Percentiles rank a stretch among this genome's conserved stretches.
Conservation (phyloP, 2,329 filamentous ascomycete species). For the Dactylellina parvicollis region DNA sequence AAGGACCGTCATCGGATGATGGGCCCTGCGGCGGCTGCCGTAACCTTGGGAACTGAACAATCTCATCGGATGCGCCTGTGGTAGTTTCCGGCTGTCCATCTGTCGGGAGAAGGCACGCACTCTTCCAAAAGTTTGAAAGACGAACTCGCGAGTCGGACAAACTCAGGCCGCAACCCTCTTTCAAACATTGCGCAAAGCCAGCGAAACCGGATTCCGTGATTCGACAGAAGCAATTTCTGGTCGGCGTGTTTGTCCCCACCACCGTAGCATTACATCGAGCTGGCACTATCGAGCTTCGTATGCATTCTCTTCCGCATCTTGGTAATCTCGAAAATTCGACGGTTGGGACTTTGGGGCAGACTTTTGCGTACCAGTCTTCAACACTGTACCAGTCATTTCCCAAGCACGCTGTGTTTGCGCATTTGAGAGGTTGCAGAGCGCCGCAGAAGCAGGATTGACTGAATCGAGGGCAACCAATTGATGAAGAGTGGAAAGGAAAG, state of each 20-base stretch:
- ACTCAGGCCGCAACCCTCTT: not conserved
- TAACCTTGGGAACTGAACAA: conserved; percentile 14
- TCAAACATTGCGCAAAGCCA: not conserved
- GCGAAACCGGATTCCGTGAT: not conserved
- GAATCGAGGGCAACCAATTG: conserved; percentile 15
- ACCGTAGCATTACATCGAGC: conserved; percentile 12
- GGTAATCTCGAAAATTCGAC: conserved; percentile 18
- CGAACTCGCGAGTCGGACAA: not conserved
- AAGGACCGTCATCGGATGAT: too few species aligned
- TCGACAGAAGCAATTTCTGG: conserved; percentile 19
- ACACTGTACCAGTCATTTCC: conserved; percentile 8
- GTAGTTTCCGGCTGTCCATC: not conserved
- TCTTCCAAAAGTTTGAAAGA: conserved; percentile 9
- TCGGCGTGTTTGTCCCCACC: not conserved
- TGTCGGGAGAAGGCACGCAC: not conserved
- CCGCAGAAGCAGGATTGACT: conserved; percentile 16
- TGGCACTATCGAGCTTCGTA: not conserved
- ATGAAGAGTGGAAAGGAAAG: conserved; percentile 19
- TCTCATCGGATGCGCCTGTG: not conserved
- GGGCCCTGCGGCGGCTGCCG: too few species aligned
- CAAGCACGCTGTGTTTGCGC: conserved; percentile 7
- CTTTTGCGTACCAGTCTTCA: conserved; percentile 11
- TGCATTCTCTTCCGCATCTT: conserved; percentile 7
- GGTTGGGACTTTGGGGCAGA: not conserved
- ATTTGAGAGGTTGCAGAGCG: conserved; percentile 16